Conservation (phyloP, 2,329 filamentous ascomycete genomes). For the Epichloe hybrida region DNA sequence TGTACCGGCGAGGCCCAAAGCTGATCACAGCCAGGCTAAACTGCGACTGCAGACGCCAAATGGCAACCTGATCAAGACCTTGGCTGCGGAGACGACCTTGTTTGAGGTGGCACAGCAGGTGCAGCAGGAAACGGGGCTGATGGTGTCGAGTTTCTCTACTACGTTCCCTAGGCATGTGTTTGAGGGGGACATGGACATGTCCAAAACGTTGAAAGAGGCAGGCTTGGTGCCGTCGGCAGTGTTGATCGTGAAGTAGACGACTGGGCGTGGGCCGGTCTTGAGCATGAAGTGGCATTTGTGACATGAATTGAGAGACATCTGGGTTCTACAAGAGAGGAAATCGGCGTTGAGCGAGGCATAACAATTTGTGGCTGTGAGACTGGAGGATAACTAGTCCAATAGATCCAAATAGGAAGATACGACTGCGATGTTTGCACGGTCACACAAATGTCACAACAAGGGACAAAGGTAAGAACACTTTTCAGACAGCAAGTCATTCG, state of each 20-base stretch:
- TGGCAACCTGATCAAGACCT: slow-evolving; percentile 74
- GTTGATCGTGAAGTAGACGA: slow-evolving; percentile 51
- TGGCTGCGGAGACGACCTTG: slow-evolving; percentile 78
- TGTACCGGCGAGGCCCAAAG: slow-evolving; percentile 46
- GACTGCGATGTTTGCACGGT: too few relatives aligned
- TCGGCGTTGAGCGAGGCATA: background rate
- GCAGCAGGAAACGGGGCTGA: slow-evolving; percentile 52
- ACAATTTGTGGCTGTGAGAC: too few relatives aligned
- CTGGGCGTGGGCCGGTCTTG: background rate
- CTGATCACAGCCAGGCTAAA: slow-evolving; percentile 66
- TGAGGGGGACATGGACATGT: slow-evolving; percentile 56
- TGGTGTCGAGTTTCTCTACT: slow-evolving; percentile 65
- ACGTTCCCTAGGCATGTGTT: slow-evolving; percentile 83
- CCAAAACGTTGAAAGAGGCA: slow-evolving; percentile 83
- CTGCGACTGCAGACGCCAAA: slow-evolving; percentile 62
- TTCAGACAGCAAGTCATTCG: background rate
- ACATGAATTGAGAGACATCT: background rate
- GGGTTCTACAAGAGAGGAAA: background rate
- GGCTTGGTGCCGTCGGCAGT: slow-evolving; percentile 85
- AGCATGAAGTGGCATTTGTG: background rate
- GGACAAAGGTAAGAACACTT: slow-evolving; percentile 8
- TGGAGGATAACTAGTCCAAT: background rate
- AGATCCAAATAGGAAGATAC: background rate
- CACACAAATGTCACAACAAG: too few relatives aligned
- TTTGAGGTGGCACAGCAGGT: slow-evolving; percentile 81